Evolutionary conservation across 2,329 filamentous ascomycete genomes (phyloP).

Genomic region (Verticillium dahliae): DNA sequence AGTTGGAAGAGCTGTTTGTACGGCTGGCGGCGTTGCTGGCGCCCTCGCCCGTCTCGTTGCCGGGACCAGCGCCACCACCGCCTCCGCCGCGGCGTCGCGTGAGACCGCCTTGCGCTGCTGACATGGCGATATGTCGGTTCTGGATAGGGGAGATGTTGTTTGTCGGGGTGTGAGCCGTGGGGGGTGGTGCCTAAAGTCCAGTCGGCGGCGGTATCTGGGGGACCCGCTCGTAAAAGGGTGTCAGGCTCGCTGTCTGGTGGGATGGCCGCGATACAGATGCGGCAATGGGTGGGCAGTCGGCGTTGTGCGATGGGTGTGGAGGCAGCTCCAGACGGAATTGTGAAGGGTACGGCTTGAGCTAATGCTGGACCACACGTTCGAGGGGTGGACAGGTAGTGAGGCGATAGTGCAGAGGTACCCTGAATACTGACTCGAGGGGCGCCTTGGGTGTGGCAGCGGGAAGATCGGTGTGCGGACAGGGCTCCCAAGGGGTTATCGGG

Average conservation of each 20-base stretch:
- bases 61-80: constrained; percentile 40
- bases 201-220: background rate
- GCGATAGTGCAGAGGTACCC: background rate
- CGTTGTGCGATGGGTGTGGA: background rate
- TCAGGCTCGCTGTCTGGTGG: background rate
- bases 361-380: background rate
- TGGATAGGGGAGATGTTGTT: constrained; percentile 2
- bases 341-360: background rate
- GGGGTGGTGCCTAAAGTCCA: background rate
- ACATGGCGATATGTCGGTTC: constrained; percentile 7
- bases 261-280: background rate
- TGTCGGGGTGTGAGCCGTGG: background rate
- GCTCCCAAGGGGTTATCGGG: background rate
- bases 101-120: constrained; percentile 31
- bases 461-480: background rate
- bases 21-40: constrained; percentile 48
- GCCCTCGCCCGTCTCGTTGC: constrained; percentile 56
- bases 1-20: constrained; percentile 48
- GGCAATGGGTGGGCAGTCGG: background rate
- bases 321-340: background rate
- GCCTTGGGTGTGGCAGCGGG: too few relatives aligned
- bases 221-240: background rate
- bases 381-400: background rate
- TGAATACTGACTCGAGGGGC: background rate
- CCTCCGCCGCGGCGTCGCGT: constrained; percentile 56